Percentiles rank a stretch among this genome's conserved stretches.
Evolutionary conservation across 176 grass and related monocot species (phyloP).

Genomic region (Saccharum spontaneum): DNA sequence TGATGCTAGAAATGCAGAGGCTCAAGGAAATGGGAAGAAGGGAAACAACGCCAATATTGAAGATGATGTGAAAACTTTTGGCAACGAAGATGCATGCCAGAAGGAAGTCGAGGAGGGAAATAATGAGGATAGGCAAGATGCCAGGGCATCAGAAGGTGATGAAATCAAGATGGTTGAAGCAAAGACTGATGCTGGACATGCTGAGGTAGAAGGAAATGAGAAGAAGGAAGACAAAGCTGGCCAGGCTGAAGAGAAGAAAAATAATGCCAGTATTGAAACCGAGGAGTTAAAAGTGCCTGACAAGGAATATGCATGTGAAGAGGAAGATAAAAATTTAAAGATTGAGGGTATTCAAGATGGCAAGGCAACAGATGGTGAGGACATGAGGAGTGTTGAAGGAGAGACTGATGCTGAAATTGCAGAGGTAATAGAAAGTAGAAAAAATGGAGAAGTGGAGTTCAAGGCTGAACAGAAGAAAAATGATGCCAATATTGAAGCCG

Average conservation of each 20-base stretch:
- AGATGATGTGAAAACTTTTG: background rate
- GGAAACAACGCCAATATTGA: background rate
- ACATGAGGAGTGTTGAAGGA: conserved; percentile 25
- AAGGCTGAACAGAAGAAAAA: conserved; percentile 10
- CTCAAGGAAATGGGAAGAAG: background rate
- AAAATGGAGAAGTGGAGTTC: conserved; percentile 26
- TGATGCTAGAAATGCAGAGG: background rate
- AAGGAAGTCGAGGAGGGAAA: background rate
- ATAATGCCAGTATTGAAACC: background rate
- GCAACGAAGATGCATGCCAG: background rate
- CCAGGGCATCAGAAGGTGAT: conserved; percentile 12
- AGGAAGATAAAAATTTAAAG: background rate
- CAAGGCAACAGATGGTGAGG: conserved; percentile 20
- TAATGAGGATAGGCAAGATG: background rate
- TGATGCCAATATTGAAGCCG: background rate
- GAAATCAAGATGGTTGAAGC: conserved; percentile 25
- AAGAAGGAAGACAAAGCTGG: conserved; percentile 27
- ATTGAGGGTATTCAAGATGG: background rate
- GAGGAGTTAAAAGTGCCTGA: background rate
- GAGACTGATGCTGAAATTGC: conserved; percentile 12
- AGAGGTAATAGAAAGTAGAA: background rate
- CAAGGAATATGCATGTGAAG: background rate
- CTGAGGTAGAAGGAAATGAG: background rate
- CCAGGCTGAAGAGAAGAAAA: background rate
- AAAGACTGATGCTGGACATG: conserved; percentile 15